Conservation (phyloP, 495 filamentous ascomycete genomes). For the Hyaloscypha variabilis region DNA sequence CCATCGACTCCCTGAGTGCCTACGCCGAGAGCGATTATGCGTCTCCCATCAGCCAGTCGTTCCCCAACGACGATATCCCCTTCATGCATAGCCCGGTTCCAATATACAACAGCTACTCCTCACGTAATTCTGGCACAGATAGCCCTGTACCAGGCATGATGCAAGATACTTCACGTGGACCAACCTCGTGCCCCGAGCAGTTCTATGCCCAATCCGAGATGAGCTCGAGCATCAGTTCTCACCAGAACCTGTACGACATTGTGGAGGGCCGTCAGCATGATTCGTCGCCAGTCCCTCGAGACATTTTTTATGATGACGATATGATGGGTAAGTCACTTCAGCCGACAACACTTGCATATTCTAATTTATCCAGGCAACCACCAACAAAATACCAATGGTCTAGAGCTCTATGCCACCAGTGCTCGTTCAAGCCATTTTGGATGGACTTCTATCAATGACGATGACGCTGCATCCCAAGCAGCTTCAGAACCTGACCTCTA, state of each 20-base stretch:
- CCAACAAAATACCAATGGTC: constrained; percentile 19
- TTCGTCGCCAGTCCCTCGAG: constrained; percentile 35
- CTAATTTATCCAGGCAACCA: constrained; percentile 11
- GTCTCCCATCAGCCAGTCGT: constrained; percentile 53
- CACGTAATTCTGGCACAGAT: constrained; percentile 47
- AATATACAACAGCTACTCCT: constrained; percentile 52
- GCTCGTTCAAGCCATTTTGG: constrained; percentile 33
- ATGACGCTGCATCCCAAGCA: constrained; percentile 29
- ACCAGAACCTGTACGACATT: constrained; percentile 35
- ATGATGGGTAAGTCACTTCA: constrained; percentile 41
- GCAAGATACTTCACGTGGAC: constrained; percentile 45
- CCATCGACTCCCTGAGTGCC: constrained; percentile 51
- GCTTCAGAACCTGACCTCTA: constrained; percentile 28
- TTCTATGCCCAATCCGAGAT: constrained; percentile 36
- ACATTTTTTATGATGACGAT: constrained; percentile 46
- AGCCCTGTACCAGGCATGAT: constrained; percentile 54
- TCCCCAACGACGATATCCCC: constrained; percentile 49
- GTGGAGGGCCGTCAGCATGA: constrained; percentile 35
- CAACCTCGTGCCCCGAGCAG: constrained; percentile 49
- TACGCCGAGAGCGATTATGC: constrained; percentile 53
- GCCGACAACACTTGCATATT: background rate
- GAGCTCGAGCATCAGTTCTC: constrained; percentile 37
- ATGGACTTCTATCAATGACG: constrained; percentile 32
- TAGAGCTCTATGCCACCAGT: constrained; percentile 32
- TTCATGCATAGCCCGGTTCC: constrained; percentile 54